phyloP scores from a whole-genome alignment of 768 basidiomycete genomes.

The Chiua virens region DNA sequence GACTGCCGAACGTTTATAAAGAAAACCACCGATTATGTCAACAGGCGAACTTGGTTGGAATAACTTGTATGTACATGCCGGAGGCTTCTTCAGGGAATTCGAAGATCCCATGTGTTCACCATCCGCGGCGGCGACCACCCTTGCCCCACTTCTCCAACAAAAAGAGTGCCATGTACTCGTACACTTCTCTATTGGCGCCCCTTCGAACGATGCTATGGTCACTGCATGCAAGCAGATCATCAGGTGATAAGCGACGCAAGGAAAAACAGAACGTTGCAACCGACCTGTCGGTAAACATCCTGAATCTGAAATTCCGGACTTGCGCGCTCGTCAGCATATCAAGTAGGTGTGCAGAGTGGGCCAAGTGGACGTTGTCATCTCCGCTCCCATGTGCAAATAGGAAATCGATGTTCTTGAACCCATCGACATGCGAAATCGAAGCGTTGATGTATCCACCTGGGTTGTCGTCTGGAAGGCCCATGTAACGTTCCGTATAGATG shows the following conservation, averaged over 20 bases:
- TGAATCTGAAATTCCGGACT: slow-evolving; percentile 77
- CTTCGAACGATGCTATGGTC: slow-evolving; percentile 76
- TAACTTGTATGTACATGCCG: slow-evolving; percentile 4
- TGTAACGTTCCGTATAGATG: slow-evolving; percentile 97
- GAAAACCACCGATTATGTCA: slow-evolving; percentile 4
- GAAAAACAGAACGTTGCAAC: slow-evolving; percentile 16
- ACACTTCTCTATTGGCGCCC: slow-evolving; percentile 82
- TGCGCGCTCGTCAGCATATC: slow-evolving; percentile 87
- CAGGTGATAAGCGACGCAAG: slow-evolving; percentile 1
- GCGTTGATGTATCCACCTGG: slow-evolving; percentile 86
- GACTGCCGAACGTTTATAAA: too few relatives aligned
- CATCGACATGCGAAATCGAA: slow-evolving; percentile 84
- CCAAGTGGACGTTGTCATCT: slow-evolving; percentile 96
- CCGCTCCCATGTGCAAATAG: slow-evolving; percentile 90
- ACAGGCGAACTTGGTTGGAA: slow-evolving; percentile 1
- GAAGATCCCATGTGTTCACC: slow-evolving; percentile 35
- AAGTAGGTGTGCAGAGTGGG: slow-evolving; percentile 86
- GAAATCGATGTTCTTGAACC: slow-evolving; percentile 78
- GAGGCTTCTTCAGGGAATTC: not conserved
- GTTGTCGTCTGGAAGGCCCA: slow-evolving; percentile 81
- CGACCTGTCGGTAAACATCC: slow-evolving; percentile 97
- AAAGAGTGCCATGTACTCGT: slow-evolving; percentile 83
- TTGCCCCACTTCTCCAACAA: slow-evolving; percentile 93
- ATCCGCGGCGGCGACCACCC: slow-evolving; percentile 64
- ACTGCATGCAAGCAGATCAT: slow-evolving; percentile 39